Percentiles rank a stretch among this genome's conserved stretches.
Evolutionary conservation across 371 early-diverging fungal genomes (phyloP).

Genomic region (Nosema muscidifuracis): DNA sequence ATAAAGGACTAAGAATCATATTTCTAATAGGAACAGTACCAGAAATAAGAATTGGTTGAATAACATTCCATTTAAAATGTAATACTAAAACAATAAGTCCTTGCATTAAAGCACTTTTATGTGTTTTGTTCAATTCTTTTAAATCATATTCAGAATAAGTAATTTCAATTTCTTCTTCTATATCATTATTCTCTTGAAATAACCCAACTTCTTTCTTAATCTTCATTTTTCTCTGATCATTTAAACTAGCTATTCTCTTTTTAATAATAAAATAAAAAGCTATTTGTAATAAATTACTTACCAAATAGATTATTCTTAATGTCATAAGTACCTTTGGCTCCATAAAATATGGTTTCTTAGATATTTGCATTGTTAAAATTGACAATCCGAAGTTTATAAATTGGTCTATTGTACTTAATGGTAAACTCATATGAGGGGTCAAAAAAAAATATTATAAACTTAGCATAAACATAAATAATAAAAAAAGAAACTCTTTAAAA

Average conservation of each 20-base stretch:
- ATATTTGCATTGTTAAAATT: constrained; percentile 45
- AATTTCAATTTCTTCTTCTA: constrained; percentile 60
- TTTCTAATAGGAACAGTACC: constrained; percentile 52
- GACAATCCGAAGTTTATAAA: constrained; percentile 39
- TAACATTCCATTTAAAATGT: constrained; percentile 48
- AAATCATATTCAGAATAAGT: constrained; percentile 60
- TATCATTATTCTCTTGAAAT: constrained; percentile 36
- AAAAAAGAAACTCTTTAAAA: too few species aligned
- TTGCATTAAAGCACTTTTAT: constrained; percentile 39
- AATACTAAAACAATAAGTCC: constrained; percentile 45
- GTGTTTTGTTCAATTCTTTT: constrained; percentile 48
- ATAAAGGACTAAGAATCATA: constrained; percentile 60
- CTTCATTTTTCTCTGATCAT: constrained; percentile 55
- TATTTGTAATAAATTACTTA: constrained; percentile 49
- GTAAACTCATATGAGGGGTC: constrained; percentile 35
- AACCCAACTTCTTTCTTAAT: constrained; percentile 47
- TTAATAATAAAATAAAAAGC: constrained; percentile 47
- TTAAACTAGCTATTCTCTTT: constrained; percentile 40
- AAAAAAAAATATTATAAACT: too few species aligned
- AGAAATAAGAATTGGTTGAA: constrained; percentile 58
- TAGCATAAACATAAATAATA: too few species aligned
- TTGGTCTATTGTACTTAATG: constrained; percentile 48
- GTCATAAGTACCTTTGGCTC: constrained; percentile 21
- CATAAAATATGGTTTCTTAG: constrained; percentile 29
- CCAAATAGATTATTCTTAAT: constrained; percentile 43